A percentile compares a stretch with the other conserved stretches of the same genome.
Evolutionary conservation across 129 eudicot genomes (phyloP).

Genomic region (Apium graveolens): DNA sequence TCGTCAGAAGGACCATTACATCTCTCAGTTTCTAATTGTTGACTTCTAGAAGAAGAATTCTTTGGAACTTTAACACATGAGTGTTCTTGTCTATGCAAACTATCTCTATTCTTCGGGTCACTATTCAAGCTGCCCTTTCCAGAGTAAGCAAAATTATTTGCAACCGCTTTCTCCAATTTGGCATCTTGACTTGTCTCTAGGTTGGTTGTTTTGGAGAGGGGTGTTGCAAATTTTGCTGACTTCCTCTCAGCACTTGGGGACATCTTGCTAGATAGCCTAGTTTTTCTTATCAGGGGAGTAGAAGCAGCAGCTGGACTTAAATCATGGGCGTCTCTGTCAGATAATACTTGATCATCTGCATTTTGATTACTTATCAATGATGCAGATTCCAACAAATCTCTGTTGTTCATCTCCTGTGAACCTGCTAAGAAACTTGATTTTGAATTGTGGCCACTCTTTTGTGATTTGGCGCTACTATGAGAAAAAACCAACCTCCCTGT

Average conservation of each 20-base stretch:
- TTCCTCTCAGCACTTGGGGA: constrained; percentile 18
- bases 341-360: not conserved
- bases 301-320: constrained; percentile 11
- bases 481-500: constrained; percentile 33
- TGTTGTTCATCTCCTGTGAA: not conserved
- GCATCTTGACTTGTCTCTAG: constrained; percentile 21
- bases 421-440: not conserved
- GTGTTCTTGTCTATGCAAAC: constrained; percentile 13
- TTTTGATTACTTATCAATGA: constrained; percentile 1
- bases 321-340: not conserved
- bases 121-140: constrained; percentile 12
- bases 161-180: constrained; percentile 16
- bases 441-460: not conserved
- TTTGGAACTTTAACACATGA: constrained; percentile 15
- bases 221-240: constrained; percentile 10
- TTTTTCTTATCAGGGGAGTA: constrained; percentile 12
- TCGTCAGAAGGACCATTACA: not conserved
- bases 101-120: constrained; percentile 21
- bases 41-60: constrained; percentile 21
- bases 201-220: constrained; percentile 15
- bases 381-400: not conserved
- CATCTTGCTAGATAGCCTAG: constrained; percentile 9
- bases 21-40: constrained; percentile 21
- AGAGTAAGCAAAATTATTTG: constrained; percentile 6
- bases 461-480: not conserved